Base-by-base conservation (phyloP, 2,329 filamentous ascomycete species). In the Trichoderma atrobrunneum region DNA sequence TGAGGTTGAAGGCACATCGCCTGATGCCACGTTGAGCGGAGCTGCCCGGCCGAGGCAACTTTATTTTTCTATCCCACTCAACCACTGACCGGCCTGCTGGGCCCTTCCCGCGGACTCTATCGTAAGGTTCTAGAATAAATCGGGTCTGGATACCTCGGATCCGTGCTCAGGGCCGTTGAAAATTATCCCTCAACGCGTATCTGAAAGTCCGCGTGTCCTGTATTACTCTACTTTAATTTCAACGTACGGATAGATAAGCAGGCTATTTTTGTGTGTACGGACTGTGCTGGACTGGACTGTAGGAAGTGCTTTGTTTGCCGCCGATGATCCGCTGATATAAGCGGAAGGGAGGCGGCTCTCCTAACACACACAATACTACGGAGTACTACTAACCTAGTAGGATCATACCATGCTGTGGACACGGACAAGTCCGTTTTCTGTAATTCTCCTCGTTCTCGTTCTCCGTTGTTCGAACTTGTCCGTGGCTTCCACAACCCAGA, bases 31-130 rank as follows among this genome's bases (percentile, higher is more conserved):
- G 32, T 56, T 26, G 43, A 10, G 48, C 64, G 64, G 51, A 30
- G 64, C 62, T 67, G 51, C 32, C 64, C 43, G 64, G 28, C 64
- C 64, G 64, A 66, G 64, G 64, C 32, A 67, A 39, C 39, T 57
- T 30, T 67, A 67, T 14, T 14, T 14, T 26, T 39, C 11, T 3
- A 16, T 57, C n/a, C 43, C 43, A 36, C 14, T 36, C 32, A 34
- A 26, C 32, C 62, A 65, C 3, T 12, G 11, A 26, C 48, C 28
- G n/a, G 28, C 21, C 28, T n/a, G 36, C 36, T 30, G 24, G 36
- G 36, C 21, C 48, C 48, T 54, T 24, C 10, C 11, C 48, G 48
- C 48, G 48, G 48, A 54, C 4, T 36, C 14, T 54, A 34, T 34
- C 26, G 32, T 7, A 36, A 16, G 11, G 48, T 66, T 66, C 63